Evolutionary conservation across 768 basidiomycete species (phyloP).

Genomic region (Pisolithus albus): DNA sequence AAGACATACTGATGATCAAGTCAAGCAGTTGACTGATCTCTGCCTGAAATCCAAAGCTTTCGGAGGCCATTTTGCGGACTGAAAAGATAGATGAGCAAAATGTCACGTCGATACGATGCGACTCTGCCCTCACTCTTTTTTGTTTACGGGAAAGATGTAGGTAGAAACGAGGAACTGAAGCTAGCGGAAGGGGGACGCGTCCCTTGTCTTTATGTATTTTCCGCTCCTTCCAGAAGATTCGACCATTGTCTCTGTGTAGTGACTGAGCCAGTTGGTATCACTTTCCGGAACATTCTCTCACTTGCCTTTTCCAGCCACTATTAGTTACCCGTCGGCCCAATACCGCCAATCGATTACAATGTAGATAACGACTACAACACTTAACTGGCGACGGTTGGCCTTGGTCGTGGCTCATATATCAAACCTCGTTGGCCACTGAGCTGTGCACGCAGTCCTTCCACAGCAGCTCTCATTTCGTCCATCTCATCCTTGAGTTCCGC

Average conservation of each 20-base stretch:
- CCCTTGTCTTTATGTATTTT: conserved; percentile 30
- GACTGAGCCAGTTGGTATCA: conserved; percentile 11
- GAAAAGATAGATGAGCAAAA: conserved; percentile 1
- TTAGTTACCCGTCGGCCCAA: too few relatives aligned
- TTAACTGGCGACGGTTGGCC: conserved; percentile 20
- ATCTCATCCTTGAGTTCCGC: conserved; percentile 44
- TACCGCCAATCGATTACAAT: not conserved
- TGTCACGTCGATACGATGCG: not conserved
- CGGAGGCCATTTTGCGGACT: conserved; percentile 56
- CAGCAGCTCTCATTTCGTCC: conserved; percentile 64
- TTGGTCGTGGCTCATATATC: conserved; percentile 42
- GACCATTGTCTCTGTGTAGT: conserved; percentile 14
- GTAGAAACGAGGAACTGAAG: conserved; percentile 9
- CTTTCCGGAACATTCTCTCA: conserved; percentile 32
- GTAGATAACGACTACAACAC: not conserved
- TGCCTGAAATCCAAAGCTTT: conserved; percentile 96
- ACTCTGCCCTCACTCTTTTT: conserved; percentile 13
- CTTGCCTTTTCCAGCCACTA: conserved; percentile 21
- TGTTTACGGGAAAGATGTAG: conserved; percentile 2
- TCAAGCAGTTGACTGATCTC: conserved; percentile 99
- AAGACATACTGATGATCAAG: conserved; percentile 88
- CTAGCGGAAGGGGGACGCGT: conserved; percentile 12
- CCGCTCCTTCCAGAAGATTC: conserved; percentile 41
- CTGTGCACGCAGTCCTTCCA: conserved; percentile 58
- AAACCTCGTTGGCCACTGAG: conserved; percentile 40